Evolutionary conservation across 2,329 filamentous ascomycete species (phyloP).

Genomic region (Cercospora zeae-maydis): DNA sequence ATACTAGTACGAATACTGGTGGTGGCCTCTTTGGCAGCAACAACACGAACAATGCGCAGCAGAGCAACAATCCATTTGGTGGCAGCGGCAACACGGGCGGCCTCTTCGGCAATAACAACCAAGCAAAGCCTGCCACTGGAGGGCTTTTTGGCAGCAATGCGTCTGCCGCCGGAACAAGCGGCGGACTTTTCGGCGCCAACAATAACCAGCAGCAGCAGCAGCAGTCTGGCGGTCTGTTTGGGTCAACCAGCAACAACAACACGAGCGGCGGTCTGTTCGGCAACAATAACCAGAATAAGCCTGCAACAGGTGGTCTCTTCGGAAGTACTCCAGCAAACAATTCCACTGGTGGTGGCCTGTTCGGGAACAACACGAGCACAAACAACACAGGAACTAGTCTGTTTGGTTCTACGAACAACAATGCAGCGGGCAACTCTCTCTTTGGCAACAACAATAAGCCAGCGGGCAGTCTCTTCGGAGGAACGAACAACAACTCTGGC

Average conservation of each 20-base stretch:
- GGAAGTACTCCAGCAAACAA: conserved; percentile 38
- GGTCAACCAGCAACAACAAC: conserved; percentile 26
- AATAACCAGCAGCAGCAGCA: conserved; percentile 17
- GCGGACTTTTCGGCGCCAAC: conserved; percentile 32
- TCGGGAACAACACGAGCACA: conserved; percentile 35
- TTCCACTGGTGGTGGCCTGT: conserved; percentile 38
- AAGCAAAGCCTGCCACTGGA: conserved; percentile 18
- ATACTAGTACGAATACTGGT: conserved; percentile 23
- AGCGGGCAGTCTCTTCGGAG: conserved; percentile 41
- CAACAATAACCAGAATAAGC: conserved; percentile 26
- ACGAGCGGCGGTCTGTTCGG: conserved; percentile 35
- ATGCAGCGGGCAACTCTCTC: conserved; percentile 19
- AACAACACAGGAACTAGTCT: conserved; percentile 31
- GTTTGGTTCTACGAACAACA: conserved; percentile 38
- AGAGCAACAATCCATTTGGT: conserved; percentile 36
- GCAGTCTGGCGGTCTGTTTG: conserved; percentile 26
- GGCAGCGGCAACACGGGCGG: conserved; percentile 37
- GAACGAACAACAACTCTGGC: conserved; percentile 36
- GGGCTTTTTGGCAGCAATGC: conserved; percentile 40
- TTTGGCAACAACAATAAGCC: conserved; percentile 44
- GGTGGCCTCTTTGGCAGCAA: conserved; percentile 30
- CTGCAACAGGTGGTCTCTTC: conserved; percentile 36
- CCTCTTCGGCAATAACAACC: conserved; percentile 33
- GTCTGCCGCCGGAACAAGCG: conserved; percentile 28
- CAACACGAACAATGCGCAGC: conserved; percentile 21